phyloP scores from a whole-genome alignment of 805 yeast genomes.

The Saccharomycopsis sp. region DNA sequence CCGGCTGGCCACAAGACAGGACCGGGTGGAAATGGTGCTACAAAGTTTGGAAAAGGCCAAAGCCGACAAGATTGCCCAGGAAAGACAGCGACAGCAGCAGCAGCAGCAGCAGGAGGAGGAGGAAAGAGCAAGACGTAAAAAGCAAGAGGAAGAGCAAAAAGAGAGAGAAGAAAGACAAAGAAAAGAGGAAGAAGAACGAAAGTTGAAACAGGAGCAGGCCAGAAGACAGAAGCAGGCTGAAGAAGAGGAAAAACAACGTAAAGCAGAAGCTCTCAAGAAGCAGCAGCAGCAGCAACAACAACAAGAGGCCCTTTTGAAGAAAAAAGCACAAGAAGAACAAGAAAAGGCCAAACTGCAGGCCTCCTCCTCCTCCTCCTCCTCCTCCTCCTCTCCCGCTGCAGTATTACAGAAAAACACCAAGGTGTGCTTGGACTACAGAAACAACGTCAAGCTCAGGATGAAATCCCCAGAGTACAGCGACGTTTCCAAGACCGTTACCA shows the following conservation, averaged over 20 bases:
- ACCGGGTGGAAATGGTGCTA: constrained; percentile 18
- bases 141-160: constrained; percentile 3
- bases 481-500: constrained; percentile 44
- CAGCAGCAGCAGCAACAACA: constrained; percentile 21
- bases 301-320: constrained; percentile 18
- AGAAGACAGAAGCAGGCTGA: constrained; percentile 15
- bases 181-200: constrained; percentile 21
- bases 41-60: neutral
- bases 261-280: constrained; percentile 20
- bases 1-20: constrained; percentile 18
- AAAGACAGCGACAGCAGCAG: neutral
- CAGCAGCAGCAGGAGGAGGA: constrained; percentile 3
- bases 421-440: constrained; percentile 39
- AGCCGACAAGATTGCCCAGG: neutral
- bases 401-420: constrained; percentile 26
- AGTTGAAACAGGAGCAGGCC: constrained; percentile 5
- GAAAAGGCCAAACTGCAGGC: constrained; percentile 20
- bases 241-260: constrained; percentile 20
- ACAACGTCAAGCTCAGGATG: constrained; percentile 46
- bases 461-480: constrained; percentile 46
- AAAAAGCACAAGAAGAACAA: constrained; percentile 27
- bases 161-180: constrained; percentile 4
- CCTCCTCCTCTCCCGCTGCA: neutral
- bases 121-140: neutral
- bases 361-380: neutral